Evolutionary conservation across 148 eudicot genomes (phyloP).

Genomic region (Rhododendron kiyosumense): DNA sequence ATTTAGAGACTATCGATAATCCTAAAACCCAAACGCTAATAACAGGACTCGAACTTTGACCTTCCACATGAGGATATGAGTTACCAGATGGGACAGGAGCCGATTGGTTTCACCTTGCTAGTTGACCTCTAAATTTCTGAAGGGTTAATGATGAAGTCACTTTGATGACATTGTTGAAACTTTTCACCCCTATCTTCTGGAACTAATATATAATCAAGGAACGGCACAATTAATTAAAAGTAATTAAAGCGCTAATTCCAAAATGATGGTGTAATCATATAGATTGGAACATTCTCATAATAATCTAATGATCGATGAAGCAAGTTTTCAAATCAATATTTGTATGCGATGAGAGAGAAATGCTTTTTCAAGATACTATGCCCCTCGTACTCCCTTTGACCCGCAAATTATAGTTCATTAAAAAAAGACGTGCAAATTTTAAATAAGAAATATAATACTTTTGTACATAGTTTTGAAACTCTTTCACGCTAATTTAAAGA

Average conservation of each 20-base stretch:
- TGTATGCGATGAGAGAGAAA: not conserved
- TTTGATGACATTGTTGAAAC: not conserved
- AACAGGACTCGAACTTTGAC: no score
- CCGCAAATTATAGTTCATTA: not conserved
- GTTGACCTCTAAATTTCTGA: not conserved
- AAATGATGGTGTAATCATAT: not conserved
- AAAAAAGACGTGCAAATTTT: not conserved
- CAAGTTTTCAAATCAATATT: not conserved
- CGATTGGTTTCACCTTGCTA: not conserved
- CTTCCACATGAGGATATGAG: no score
- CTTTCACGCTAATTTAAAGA: not conserved
- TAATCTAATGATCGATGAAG: not conserved
- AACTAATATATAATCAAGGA: not conserved
- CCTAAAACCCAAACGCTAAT: no score
- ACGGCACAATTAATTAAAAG: not conserved
- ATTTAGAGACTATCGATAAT: no score
- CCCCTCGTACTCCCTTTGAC: not conserved
- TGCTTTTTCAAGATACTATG: not conserved
- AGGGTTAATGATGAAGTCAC: not conserved
- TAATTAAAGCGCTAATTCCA: not conserved
- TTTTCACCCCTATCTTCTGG: not conserved
- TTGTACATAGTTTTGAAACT: no score
- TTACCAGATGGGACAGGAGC: no score
- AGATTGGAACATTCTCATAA: not conserved
- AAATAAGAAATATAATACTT: no score